These are phyloP conservation scores for Actinomucor elegans DNA, from an alignment of 371 early-diverging fungal genomes.

Conservation along the genomic window DNA sequence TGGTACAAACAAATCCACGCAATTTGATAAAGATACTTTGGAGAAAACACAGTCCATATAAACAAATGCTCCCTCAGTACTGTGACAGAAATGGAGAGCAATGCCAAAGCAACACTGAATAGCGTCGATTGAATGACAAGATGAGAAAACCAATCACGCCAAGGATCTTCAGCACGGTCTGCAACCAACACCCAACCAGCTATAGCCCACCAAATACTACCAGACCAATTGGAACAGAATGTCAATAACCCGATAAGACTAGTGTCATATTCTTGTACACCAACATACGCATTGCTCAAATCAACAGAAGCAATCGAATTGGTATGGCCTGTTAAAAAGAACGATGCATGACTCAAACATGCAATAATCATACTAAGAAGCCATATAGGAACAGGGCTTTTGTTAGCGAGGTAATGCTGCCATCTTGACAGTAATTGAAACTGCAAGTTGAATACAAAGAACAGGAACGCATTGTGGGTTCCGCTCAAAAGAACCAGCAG, in stretches of 20 bases:
- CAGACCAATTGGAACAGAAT: slow-evolving; percentile 72
- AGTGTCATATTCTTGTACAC: slow-evolving; percentile 66
- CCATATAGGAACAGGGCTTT: slow-evolving; percentile 24
- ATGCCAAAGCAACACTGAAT: slow-evolving; percentile 51
- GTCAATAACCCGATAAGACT: slow-evolving; percentile 63
- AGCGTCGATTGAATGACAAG: slow-evolving; percentile 45
- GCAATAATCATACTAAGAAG: slow-evolving; percentile 17
- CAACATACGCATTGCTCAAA: slow-evolving; percentile 76
- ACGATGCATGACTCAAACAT: slow-evolving; percentile 53
- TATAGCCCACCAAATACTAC: slow-evolving; percentile 68
- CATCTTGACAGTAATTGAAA: slow-evolving; percentile 38
- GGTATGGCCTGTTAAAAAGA: slow-evolving; percentile 74
- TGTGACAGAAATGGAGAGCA: slow-evolving; percentile 65
- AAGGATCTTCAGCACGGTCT: slow-evolving; percentile 3
- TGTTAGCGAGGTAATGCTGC: slow-evolving; percentile 17
- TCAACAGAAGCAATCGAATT: slow-evolving; percentile 82
- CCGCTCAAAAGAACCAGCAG: slow-evolving; percentile 61
- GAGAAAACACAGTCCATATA: slow-evolving; percentile 88
- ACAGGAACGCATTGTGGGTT: slow-evolving; percentile 62
- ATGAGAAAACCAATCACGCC: slow-evolving; percentile 33
- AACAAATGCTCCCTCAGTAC: slow-evolving; percentile 73
- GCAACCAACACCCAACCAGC: slow-evolving; percentile 42
- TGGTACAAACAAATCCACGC: slow-evolving; percentile 64
- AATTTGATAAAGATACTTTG: slow-evolving; percentile 77
- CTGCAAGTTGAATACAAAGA: slow-evolving; percentile 56